phyloP scores from a whole-genome alignment of 441 rosid species.

The Daphne laureola region DNA sequence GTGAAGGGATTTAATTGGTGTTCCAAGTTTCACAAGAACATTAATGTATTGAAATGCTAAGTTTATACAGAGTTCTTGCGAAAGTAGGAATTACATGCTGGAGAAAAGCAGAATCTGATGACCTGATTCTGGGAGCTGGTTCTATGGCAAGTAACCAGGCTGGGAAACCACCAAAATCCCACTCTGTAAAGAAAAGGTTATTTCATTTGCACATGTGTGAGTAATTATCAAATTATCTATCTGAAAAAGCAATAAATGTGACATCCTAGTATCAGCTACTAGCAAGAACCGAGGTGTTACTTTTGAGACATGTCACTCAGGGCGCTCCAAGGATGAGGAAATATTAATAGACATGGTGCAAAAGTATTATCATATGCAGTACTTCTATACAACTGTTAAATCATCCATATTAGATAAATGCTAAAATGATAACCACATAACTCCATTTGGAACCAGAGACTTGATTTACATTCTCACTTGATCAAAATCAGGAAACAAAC shows the following conservation, averaged over 20 bases:
- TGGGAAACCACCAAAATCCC: conserved; percentile 98
- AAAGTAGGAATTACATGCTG: conserved; percentile 33
- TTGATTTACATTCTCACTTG: not conserved
- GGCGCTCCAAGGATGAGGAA: no score
- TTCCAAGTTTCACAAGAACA: not conserved
- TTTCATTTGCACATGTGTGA: no score
- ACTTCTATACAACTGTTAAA: no score
- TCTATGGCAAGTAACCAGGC: conserved; percentile 76
- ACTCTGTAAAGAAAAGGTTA: conserved; percentile 41
- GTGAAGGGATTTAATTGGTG: not conserved
- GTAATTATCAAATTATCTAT: not conserved
- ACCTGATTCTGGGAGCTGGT: conserved; percentile 63
- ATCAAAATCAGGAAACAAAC: not conserved
- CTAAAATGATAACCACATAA: no score
- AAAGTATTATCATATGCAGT: no score
- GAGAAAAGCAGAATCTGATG: conserved; percentile 72
- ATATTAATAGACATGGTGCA: no score
- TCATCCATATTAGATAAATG: no score
- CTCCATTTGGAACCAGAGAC: no score
- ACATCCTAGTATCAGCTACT: no score
- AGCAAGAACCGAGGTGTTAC: no score
- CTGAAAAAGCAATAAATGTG: no score
- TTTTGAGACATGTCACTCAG: no score
- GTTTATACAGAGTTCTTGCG: not conserved
- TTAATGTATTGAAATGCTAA: not conserved